Percentiles rank a stretch among this genome's conserved stretches.
These are phyloP conservation scores for Acacia pycnantha DNA, from an alignment of 331 rosid genomes.

Conservation along the genomic window DNA sequence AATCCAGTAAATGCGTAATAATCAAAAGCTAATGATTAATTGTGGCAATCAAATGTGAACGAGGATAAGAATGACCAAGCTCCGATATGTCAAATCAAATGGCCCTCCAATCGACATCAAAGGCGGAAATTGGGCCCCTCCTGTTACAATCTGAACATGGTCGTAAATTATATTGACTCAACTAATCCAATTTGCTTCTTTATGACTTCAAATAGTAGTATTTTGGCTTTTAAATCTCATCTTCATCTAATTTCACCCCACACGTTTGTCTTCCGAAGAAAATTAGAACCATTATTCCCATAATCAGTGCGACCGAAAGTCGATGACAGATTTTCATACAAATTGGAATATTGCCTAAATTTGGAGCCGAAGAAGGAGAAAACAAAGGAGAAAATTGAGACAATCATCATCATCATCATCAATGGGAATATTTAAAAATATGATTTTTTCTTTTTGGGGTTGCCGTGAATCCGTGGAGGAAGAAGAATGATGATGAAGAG, in stretches of 20 bases:
- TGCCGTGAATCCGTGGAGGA: constrained; percentile 7
- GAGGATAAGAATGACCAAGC: neutral
- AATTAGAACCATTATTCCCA: neutral
- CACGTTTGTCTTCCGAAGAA: too few species aligned
- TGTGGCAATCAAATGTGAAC: neutral
- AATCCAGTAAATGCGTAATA: neutral
- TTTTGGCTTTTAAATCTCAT: neutral
- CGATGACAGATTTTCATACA: neutral
- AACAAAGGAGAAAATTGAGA: neutral
- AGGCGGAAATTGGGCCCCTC: neutral
- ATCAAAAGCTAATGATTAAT: neutral
- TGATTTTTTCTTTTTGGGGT: neutral
- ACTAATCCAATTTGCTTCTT: neutral
- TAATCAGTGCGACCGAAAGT: neutral
- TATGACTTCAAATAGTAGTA: neutral
- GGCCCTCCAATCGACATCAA: neutral
- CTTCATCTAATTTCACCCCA: neutral
- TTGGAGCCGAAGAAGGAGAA: neutral
- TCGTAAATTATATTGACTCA: neutral
- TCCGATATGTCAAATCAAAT: neutral
- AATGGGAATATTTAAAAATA: neutral
- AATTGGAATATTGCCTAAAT: neutral
- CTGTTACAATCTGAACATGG: neutral
- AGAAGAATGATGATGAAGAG: neutral
- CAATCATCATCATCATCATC: neutral